phyloP scores from a whole-genome alignment of 805 yeast species.

The Pichia ethanolica region DNA sequence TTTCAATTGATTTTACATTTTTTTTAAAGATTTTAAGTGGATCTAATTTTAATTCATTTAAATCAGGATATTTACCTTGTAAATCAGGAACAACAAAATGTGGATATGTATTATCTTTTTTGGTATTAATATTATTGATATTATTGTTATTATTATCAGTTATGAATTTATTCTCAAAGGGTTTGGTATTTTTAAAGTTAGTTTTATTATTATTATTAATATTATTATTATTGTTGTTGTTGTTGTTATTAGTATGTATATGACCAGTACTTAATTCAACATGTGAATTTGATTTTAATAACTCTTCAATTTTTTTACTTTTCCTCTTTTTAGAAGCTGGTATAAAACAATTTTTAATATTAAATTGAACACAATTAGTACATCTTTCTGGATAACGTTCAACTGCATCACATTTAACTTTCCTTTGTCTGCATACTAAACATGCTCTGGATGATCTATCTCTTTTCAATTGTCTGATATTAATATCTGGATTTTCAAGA shows the following conservation, averaged over 20 bases:
- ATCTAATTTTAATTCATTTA: slow-evolving; percentile 17
- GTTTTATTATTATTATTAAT: neutral
- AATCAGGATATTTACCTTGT: slow-evolving; percentile 16
- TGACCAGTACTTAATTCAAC: slow-evolving; percentile 3
- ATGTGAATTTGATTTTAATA: slow-evolving; percentile 9
- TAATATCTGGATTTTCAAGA: no score
- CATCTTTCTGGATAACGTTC: slow-evolving; percentile 41
- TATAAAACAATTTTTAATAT: slow-evolving; percentile 54
- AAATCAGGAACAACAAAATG: slow-evolving; percentile 13
- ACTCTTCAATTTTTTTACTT: slow-evolving; percentile 19
- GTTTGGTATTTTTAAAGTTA: no score
- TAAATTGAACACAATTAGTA: slow-evolving; percentile 65
- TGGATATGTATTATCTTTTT: neutral
- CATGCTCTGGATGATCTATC: slow-evolving; percentile 47
- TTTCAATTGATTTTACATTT: neutral
- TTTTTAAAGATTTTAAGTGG: slow-evolving; percentile 15
- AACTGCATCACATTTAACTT: slow-evolving; percentile 74
- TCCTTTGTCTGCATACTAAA: slow-evolving; percentile 67
- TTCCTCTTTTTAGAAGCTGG: slow-evolving; percentile 39
- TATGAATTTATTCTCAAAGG: no score
- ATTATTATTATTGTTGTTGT: neutral
- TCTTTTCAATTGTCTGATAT: neutral
- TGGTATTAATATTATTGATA: neutral
- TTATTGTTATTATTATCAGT: no score
- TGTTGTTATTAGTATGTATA: neutral